phyloP scores from a whole-genome alignment of 768 basidiomycete genomes.

The Paxillus ammoniavirescens region DNA sequence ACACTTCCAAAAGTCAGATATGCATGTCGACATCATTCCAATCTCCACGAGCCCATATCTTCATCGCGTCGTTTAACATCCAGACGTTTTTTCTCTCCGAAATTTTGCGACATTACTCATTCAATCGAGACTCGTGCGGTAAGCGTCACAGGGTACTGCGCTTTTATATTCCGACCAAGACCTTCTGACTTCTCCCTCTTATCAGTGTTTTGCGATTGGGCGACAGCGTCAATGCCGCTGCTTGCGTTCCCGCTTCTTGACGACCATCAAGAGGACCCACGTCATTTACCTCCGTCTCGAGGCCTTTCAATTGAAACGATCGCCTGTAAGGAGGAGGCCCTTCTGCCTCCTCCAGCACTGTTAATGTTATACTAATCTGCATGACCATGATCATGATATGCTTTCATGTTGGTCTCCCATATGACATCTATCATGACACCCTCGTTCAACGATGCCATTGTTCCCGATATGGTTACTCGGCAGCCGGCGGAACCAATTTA shows the following conservation, averaged over 20 bases:
- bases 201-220: neutral
- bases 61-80: neutral
- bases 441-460: constrained; percentile 10
- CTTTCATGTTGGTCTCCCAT: neutral
- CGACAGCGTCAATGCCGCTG: neutral
- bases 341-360: neutral
- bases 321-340: neutral
- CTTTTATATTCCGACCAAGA: neutral
- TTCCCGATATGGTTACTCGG: constrained; percentile 11
- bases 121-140: neutral
- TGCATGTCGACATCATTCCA: neutral
- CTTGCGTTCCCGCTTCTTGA: constrained; percentile 12
- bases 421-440: neutral
- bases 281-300: constrained; percentile 3
- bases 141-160: neutral
- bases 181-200: constrained; percentile 5
- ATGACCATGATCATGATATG: neutral
- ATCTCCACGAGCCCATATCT: neutral
- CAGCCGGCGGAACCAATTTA: neutral
- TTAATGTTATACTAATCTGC: neutral
- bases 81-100: neutral
- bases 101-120: neutral
- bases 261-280: constrained; percentile 17
- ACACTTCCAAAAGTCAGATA: no score
- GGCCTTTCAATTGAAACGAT: neutral